Evolutionary conservation across 2,329 filamentous ascomycete species (phyloP).

Genomic region (Ceratocystis lukuohia): DNA sequence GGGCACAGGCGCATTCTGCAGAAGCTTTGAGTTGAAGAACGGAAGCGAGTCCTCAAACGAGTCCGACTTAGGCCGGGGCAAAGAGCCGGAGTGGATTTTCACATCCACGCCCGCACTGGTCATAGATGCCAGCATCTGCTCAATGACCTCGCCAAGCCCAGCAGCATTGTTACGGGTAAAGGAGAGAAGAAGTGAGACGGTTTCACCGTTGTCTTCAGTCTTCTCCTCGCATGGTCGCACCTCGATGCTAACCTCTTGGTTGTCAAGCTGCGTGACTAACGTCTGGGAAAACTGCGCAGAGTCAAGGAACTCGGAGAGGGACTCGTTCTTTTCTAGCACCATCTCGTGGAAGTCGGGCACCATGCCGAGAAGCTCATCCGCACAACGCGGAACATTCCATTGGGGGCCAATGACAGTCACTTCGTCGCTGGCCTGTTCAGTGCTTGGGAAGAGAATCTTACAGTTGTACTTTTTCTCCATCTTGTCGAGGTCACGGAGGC

Average conservation of each 20-base stretch:
- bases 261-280: slow-evolving; percentile 69
- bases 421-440: slow-evolving; percentile 90
- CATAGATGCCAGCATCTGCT: slow-evolving; percentile 77
- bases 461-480: slow-evolving; percentile 99
- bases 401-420: slow-evolving; percentile 92
- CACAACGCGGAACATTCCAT: slow-evolving; percentile 94
- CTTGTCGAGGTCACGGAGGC: slow-evolving; percentile 79
- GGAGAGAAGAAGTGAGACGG: slow-evolving; percentile 54
- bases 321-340: slow-evolving; percentile 60
- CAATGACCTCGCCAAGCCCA: slow-evolving; percentile 86
- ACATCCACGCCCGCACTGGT: slow-evolving; percentile 82
- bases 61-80: slow-evolving; percentile 95
- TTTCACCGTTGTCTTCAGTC: slow-evolving; percentile 44
- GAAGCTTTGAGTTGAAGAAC: slow-evolving; percentile 91
- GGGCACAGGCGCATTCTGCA: slow-evolving; percentile 78
- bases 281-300: slow-evolving; percentile 70
- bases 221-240: slow-evolving; percentile 46
- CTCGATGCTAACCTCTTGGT: slow-evolving; percentile 76
- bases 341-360: slow-evolving; percentile 93
- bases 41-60: slow-evolving; percentile 95
- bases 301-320: slow-evolving; percentile 68
- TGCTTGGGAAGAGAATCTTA: slow-evolving; percentile 97
- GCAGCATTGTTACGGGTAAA: slow-evolving; percentile 97
- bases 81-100: slow-evolving; percentile 78
- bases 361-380: slow-evolving; percentile 94